Conservation (phyloP, 192 early-diverging fungal genomes). For the Gonapodya prolifera region DNA sequence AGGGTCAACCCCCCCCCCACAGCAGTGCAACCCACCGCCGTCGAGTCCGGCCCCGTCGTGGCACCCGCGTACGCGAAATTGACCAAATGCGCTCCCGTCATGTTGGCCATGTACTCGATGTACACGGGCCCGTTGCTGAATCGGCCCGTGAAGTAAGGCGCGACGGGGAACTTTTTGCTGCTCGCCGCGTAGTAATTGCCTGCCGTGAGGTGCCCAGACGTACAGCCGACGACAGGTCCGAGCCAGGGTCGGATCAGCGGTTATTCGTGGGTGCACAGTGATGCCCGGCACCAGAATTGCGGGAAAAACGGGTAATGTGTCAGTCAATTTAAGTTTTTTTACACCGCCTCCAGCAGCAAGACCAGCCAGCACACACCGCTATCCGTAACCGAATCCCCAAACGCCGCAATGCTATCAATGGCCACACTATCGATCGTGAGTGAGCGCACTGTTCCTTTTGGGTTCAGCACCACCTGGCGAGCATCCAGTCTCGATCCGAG, state of each 20-base stretch:
- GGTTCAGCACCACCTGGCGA: neutral
- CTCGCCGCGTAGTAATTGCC: too few relatives aligned
- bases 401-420: conserved; percentile 28
- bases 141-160: conserved; percentile 23
- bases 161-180: conserved; percentile 1
- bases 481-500: neutral
- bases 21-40: too few relatives aligned
- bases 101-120: conserved; percentile 23
- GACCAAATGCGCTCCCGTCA: conserved; percentile 7
- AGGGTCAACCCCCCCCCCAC: too few relatives aligned
- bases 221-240: too few relatives aligned
- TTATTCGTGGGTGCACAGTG: too few relatives aligned
- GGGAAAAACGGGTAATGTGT: too few relatives aligned
- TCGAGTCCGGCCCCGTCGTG: conserved; percentile 22
- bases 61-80: conserved; percentile 29
- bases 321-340: too few relatives aligned
- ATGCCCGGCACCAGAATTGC: too few relatives aligned
- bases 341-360: too few relatives aligned
- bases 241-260: too few relatives aligned
- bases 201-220: too few relatives aligned
- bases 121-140: conserved; percentile 33
- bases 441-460: neutral
- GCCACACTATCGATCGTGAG: neutral
- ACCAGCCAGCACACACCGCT: conserved; percentile 18
- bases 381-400: conserved; percentile 44